Conservation (phyloP, 208 protist species). For the Trypanosoma melophagium region DNA sequence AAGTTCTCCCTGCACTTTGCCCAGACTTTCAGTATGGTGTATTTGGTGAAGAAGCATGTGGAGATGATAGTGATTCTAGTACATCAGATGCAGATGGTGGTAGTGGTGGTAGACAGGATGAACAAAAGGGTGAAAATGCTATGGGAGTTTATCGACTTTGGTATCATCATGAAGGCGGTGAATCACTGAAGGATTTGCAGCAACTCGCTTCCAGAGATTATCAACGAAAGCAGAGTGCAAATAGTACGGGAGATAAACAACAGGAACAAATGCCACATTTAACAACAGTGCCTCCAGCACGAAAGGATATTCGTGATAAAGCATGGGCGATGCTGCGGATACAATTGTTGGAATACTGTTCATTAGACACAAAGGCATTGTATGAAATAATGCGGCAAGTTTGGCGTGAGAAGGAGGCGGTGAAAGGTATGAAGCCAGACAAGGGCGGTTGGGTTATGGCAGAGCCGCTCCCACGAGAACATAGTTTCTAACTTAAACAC, state of each 20-base stretch:
- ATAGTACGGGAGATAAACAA: neutral
- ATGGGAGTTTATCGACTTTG: constrained; percentile 88
- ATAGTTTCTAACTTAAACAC: constrained; percentile 17
- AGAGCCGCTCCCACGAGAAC: constrained; percentile 61
- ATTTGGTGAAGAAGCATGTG: constrained; percentile 58
- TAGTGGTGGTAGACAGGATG: constrained; percentile 28
- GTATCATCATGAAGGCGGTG: constrained; percentile 86
- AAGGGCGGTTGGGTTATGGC: constrained; percentile 85
- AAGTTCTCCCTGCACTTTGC: constrained; percentile 84
- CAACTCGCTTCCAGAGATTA: constrained; percentile 22
- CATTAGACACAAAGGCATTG: constrained; percentile 79
- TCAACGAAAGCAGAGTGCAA: neutral
- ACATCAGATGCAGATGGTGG: constrained; percentile 1
- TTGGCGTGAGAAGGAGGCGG: constrained; percentile 57
- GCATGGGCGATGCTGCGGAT: constrained; percentile 78
- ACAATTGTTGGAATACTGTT: constrained; percentile 91
- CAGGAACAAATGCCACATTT: neutral
- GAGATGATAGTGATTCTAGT: constrained; percentile 1
- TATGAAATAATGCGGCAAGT: constrained; percentile 91
- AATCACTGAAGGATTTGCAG: constrained; percentile 72
- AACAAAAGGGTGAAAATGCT: constrained; percentile 88
- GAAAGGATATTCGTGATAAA: constrained; percentile 55
- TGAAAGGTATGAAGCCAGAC: constrained; percentile 44
- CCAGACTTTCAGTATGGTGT: constrained; percentile 87
- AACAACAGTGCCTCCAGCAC: constrained; percentile 19